Evolutionary conservation across 176 grass and related monocot species (phyloP).

Genomic region (Raddia distichophylla): DNA sequence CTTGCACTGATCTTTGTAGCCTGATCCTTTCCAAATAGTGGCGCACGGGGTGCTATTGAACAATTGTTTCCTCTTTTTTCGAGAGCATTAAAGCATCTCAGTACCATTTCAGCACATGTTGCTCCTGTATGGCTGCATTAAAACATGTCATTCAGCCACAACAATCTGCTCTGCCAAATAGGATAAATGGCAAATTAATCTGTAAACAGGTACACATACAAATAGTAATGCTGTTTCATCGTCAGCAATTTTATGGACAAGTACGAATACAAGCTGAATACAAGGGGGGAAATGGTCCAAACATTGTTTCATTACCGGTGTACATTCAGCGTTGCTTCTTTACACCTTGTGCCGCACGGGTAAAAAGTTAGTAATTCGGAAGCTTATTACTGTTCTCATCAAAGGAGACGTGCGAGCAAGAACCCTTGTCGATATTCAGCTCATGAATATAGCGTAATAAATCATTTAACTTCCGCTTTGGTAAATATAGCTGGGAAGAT

Average conservation of each 20-base stretch:
- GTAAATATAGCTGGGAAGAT: background rate
- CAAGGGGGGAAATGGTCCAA: background rate
- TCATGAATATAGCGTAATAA: background rate
- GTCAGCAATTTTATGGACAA: background rate
- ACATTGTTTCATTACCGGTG: background rate
- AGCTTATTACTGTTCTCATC: background rate
- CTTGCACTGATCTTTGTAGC: background rate
- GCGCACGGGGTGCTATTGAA: background rate
- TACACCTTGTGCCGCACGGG: background rate
- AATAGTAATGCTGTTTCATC: background rate
- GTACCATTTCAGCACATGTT: background rate
- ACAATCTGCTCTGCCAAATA: background rate
- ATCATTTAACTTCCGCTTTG: conserved; percentile 1
- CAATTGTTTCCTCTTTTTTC: background rate
- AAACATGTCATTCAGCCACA: background rate
- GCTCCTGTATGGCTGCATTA: background rate
- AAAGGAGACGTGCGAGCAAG: background rate
- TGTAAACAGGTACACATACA: too few species aligned
- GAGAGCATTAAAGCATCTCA: background rate
- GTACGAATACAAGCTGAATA: background rate
- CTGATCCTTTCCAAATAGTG: background rate
- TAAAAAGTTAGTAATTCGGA: background rate
- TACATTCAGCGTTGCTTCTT: background rate
- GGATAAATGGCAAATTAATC: background rate
- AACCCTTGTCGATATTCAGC: background rate